Evolutionary conservation across 306 rosid genomes (phyloP), one percentile per base, ranked within the genome.

Genomic region (Dryas drummondii): DNA sequence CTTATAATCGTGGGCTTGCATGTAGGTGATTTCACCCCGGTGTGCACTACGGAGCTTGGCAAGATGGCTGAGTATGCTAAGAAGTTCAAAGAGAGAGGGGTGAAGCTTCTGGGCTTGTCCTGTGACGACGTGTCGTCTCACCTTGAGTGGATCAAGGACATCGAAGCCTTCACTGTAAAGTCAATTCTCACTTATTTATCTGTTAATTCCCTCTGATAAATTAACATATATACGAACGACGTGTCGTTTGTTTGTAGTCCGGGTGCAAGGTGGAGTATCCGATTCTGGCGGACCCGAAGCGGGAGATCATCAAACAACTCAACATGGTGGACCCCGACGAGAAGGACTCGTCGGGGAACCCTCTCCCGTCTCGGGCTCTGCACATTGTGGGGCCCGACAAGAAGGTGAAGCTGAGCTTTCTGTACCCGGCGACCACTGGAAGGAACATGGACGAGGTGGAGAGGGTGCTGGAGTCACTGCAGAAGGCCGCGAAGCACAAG

Each of bases 321-420:
- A 94, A 94, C 88, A 91, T 91, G 97, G 88, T 88, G 26, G 98
- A 94, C 52, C 94, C 96, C 6, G 88, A 90, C 50, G 88, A 83
- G 86, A 90, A 78, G 76, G 94, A 90, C 72, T 71, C 84, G 0
- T 68, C 55, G 0, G 93, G 97, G 1, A 79, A 70, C 32, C 63
- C 4, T 0, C 57, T 94, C 32, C 94, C 96, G n/a, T 91, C 98
- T 9, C 84, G 96, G 54, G 93, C 96, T 32, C 88, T 94, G 53
- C 98, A 94, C 49, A 86, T 90, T 1, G 82, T 91, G 5, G 96
- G 94, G 2, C 98, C 93, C 3, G 94, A 94, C 50, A 77, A 72
- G 46, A 88, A 79, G 94, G 89, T 94, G 78, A 85, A 78, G 79
- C 71, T 94, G 74, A 90, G 97, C 89, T 88, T 91, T 78, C 82